Evolutionary conservation across 2,329 filamentous ascomycete genomes (phyloP), one percentile per base, ranked within the genome.

Genomic region (Xylariaceae sp.): DNA sequence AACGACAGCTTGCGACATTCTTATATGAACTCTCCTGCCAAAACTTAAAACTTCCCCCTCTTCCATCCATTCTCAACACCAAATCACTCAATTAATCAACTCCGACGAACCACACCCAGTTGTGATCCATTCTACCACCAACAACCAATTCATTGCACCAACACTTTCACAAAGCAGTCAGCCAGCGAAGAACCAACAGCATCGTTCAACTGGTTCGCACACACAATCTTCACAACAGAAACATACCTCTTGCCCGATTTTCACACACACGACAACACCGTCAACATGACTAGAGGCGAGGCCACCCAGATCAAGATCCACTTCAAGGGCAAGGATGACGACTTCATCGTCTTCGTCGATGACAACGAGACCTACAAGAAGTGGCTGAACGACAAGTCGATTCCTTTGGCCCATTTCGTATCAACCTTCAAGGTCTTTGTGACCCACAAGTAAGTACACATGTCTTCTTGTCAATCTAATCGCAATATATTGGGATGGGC

Each of bases 361-460:
- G 83, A 85, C 65, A 65, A 74, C 52, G 78, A 90, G 59, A 80
- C 82, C 45, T 87, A 91, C 69, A 81, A 90, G 76, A 87, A 94
- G 75, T 98, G 94, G 94, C 86, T 87, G 80, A 79, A 73, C 4
- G 94, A 98, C 80, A 87, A 85, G 72, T 87, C 84, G 26, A 79
- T 95, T 26, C 90, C 95, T 33, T 79, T 98, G 44, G 84, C 90
- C 1, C 87, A 97, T 69, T 93, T 99, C 54, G 84, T 98, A 53
- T 91, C 88, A 56, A 83, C 89, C 6, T 98, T 91, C 82, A 91
- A 96, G 82, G 82, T 99, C 71, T 96, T 96, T 71, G 80, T 89
- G 39, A 96, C 92, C 31, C 90, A 96, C 80, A 90, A 88, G 93
- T 97, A 83, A 79, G 90, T 80, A 16, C n/a, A 48, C n/a, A 29